phyloP scores from a whole-genome alignment of 1,284 basidiomycete species.

The Microbotryum intermedium region DNA sequence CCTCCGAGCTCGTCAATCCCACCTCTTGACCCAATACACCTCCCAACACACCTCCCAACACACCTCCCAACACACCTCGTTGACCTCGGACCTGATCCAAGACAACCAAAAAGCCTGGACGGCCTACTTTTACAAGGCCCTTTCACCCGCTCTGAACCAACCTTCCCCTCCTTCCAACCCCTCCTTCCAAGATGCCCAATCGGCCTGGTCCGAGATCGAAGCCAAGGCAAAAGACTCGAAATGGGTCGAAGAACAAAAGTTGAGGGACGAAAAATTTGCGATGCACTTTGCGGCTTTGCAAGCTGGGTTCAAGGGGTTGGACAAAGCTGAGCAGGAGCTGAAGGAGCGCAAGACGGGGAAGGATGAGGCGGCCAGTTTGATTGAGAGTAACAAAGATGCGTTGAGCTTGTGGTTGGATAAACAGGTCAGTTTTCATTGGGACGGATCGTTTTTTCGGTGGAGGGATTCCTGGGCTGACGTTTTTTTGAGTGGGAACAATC shows the following conservation, averaged over 20 bases:
- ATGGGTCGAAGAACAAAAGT: slow-evolving; percentile 62
- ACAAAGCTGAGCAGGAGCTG: slow-evolving; percentile 6
- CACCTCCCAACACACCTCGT: slow-evolving; percentile 35
- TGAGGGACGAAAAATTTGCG: slow-evolving; percentile 79
- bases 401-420: slow-evolving; percentile 65
- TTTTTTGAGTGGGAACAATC: background rate
- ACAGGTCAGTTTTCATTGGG: slow-evolving; percentile 47
- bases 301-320: slow-evolving; percentile 15
- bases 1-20: slow-evolving; percentile 71
- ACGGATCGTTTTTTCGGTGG: background rate
- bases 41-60: slow-evolving; percentile 36
- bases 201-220: slow-evolving; percentile 50
- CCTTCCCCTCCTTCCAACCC: slow-evolving; percentile 36
- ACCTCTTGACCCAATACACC: slow-evolving; percentile 56
- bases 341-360: slow-evolving; percentile 3
- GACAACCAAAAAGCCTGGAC: slow-evolving; percentile 58
- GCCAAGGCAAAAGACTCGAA: slow-evolving; percentile 44
- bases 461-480: background rate
- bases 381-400: slow-evolving; percentile 66
- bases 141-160: slow-evolving; percentile 52
- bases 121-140: slow-evolving; percentile 54
- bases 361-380: slow-evolving; percentile 51
- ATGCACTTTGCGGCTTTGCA: slow-evolving; percentile 67
- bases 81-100: slow-evolving; percentile 49
- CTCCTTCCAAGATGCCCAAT: slow-evolving; percentile 45